Base-by-base conservation (phyloP, 2,329 filamentous ascomycete genomes). In the Graphium sp. region DNA sequence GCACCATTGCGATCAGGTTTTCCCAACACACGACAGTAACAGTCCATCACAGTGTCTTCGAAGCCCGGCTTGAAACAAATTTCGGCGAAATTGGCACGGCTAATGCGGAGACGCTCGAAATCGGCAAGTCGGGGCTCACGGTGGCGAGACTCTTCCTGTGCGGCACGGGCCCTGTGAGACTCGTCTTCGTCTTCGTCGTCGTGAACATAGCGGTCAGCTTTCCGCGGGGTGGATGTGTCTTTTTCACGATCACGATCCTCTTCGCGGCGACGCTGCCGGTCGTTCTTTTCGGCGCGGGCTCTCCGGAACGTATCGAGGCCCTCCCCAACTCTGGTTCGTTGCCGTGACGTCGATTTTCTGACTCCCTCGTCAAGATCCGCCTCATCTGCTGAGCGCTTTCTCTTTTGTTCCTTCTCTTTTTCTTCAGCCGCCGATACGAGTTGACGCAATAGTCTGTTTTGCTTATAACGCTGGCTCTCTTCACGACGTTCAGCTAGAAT, bases 61-160 rank as follows among this genome's bases (percentile, higher is more conserved):
- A 98, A 94, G 4, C 76, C 76, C 8, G 89, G 89, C 40, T 85
- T 87, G 56, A 92, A 93, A 61, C 84, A 94, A 31, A 93, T 78
- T 43, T 87, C 74, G 6, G 79, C 77, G 48, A 98, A 93, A 44
- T 84, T 80, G 39, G 70, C 78, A 36, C 89, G 72, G 28, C 85
- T 82, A 33, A 98, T 68, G 32, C 83, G 73, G 30, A 87, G 71
- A 28, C 81, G 72, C 45, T 95, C 79, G 38, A 87, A 73, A 48
- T 95, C 83, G n/a, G 65, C 66, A 13, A 93, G 58, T 20, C 78
- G 72, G 9, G 34, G 26, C 21, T 36, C 2, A 72, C 16, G 74
- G 75, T 10, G 71, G 69, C 17, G 89, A 56, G 21, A 78, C 29
- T 70, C 66, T 2, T 66, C 66, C 2, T 63, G 58, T 12, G 52